Conservation (phyloP, 2,329 filamentous ascomycete genomes). For the Ascochyta viciae-villosae region DNA sequence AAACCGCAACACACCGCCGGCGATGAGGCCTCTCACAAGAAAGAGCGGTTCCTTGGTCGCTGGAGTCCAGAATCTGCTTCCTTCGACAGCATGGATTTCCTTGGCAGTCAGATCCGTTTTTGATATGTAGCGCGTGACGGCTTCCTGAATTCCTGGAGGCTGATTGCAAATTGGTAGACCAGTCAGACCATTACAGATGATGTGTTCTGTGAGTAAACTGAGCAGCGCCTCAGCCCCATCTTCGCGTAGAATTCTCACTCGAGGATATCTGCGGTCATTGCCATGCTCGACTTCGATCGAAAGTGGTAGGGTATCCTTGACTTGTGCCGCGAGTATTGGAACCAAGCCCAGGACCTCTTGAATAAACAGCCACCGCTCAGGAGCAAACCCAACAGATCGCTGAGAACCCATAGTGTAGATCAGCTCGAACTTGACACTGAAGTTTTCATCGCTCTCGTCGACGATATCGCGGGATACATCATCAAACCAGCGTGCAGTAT, state of each 20-base stretch:
- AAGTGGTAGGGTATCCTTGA: constrained; percentile 42
- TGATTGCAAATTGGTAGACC: constrained; percentile 56
- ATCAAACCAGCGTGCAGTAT: constrained; percentile 57
- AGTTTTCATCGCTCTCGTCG: constrained; percentile 71
- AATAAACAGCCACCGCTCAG: constrained; percentile 63
- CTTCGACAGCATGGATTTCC: constrained; percentile 37
- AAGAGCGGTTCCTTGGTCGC: constrained; percentile 50
- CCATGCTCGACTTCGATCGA: constrained; percentile 54
- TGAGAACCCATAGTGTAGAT: constrained; percentile 68
- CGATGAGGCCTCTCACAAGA: constrained; percentile 64
- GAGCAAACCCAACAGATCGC: constrained; percentile 58
- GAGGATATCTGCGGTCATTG: constrained; percentile 54
- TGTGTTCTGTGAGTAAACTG: constrained; percentile 31
- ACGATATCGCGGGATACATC: constrained; percentile 61
- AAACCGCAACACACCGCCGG: constrained; percentile 62
- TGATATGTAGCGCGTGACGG: constrained; percentile 57
- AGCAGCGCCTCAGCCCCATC: constrained; percentile 47
- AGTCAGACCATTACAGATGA: constrained; percentile 55
- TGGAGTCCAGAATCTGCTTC: constrained; percentile 48
- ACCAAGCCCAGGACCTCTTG: constrained; percentile 61
- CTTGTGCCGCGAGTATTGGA: constrained; percentile 30
- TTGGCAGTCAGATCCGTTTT: constrained; percentile 33
- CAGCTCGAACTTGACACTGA: constrained; percentile 67
- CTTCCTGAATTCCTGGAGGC: constrained; percentile 33
- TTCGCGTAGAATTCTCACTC: constrained; percentile 56